Conservation (phyloP, 257 asterid genomes). For the Nicotiana obtusifolia region DNA sequence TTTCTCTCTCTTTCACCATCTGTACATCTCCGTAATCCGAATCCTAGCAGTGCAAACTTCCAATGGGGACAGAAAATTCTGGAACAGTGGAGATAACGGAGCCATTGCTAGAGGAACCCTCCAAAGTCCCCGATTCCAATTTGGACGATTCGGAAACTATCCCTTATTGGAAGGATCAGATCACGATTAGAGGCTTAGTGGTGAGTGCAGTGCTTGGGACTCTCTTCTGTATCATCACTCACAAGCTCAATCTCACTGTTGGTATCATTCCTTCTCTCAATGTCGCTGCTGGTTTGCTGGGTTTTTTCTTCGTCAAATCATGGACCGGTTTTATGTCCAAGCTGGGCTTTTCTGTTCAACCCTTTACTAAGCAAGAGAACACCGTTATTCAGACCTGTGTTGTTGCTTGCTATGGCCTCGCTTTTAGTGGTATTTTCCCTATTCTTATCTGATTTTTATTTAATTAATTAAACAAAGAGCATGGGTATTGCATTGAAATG, state of each 20-base stretch:
- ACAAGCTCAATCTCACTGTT: constrained; percentile 90
- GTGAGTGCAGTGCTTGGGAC: constrained; percentile 80
- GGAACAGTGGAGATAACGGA: constrained; percentile 59
- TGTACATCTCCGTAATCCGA: not conserved
- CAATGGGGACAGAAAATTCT: constrained; percentile 57
- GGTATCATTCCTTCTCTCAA: constrained; percentile 91
- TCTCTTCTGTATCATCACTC: constrained; percentile 85
- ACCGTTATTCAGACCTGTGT: constrained; percentile 96
- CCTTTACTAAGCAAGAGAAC: constrained; percentile 87
- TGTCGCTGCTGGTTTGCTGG: constrained; percentile 92
- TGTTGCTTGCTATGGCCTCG: constrained; percentile 96
- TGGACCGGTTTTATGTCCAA: constrained; percentile 62
- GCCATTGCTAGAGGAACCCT: constrained; percentile 44
- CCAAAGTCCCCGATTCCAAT: constrained; percentile 17
- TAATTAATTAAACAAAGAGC: not conserved
- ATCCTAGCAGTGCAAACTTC: not conserved
- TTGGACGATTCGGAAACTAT: constrained; percentile 18
- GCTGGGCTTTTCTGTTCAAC: constrained; percentile 47
- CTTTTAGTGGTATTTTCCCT: constrained; percentile 59
- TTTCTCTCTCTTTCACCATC: not conserved
- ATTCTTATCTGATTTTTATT: not conserved
- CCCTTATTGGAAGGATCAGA: constrained; percentile 90
- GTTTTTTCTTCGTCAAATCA: constrained; percentile 79
- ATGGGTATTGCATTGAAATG: not conserved
- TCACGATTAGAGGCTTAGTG: constrained; percentile 75